Base-by-base conservation (phyloP, 306 rosid species). In the Morella rubra region DNA sequence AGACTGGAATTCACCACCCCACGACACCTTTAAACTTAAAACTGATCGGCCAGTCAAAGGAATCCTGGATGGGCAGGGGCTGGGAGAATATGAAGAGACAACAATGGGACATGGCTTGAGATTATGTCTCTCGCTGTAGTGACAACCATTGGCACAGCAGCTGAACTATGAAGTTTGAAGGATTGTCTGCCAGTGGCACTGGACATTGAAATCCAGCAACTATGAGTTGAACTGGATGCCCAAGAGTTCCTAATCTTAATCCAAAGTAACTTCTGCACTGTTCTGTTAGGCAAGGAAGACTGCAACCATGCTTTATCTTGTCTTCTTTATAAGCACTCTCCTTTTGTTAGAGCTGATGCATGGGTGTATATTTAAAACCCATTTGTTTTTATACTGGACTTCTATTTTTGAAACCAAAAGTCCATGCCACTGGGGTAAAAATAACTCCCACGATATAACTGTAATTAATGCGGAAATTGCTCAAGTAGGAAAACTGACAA, bases 201-300 rank as follows among this genome's bases (percentile, higher is more conserved):
- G 59, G 59, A 53, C 18, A 1, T 53, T 53, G 59, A 11, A 47
- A 47, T 47, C 52, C 8, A 9, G 18, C 8, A 20, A 8, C 14
- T 56, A n/a, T 9, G 62, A 49, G 58, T 22, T 73, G 41, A 68
- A 78, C 42, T 45, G 24, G 62, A 20, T 20, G 62, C 62, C 62
- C 5, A 56, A 9, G 14, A 20, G 22, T 0, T 8, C 62, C 62
- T 19, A 56, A 56, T 1, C 24, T 18, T 18, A 53, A 16, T 53
- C 24, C 59, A 53, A 18, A 6, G 19, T 18, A n/a, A 53, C 24
- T 53, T 53, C 10, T 9, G 62, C 20, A 32, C 62, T 20, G 62
- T 19, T 56, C 37, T 56, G 37, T 14, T 56, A 19, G 3, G 13
- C 62, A 20, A 6, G 14, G 19, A 56, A 1, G 37, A 32, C 37